Evolutionary conservation across 169 alveolate species (phyloP).

Genomic region (Pseudocohnilembus persalinus): DNA sequence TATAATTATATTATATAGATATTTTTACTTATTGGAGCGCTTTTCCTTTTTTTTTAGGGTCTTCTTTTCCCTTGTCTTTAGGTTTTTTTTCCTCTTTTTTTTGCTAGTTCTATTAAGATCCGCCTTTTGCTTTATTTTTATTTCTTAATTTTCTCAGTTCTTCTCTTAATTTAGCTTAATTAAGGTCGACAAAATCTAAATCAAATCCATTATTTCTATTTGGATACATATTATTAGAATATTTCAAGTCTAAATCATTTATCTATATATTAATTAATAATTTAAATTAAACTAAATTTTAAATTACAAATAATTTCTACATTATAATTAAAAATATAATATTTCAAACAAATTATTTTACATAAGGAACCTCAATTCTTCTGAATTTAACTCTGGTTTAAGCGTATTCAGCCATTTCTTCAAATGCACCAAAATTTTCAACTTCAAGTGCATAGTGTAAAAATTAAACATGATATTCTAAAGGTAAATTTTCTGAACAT

Average conservation of each 20-base stretch:
- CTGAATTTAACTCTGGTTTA: slow-evolving; percentile 72
- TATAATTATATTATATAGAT: no score
- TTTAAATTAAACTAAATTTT: no score
- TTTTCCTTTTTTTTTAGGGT: slow-evolving; percentile 57
- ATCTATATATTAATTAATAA: no score
- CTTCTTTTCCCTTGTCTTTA: slow-evolving; percentile 55
- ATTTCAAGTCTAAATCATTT: slow-evolving; percentile 73
- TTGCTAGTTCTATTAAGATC: slow-evolving; percentile 52
- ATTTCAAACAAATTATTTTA: no score
- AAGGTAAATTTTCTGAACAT: slow-evolving; percentile 70
- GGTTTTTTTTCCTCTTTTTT: slow-evolving; percentile 53
- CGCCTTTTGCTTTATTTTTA: slow-evolving; percentile 51
- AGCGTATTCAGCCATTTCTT: slow-evolving; percentile 67
- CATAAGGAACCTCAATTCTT: slow-evolving; percentile 82
- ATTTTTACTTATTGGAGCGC: slow-evolving; percentile 43
- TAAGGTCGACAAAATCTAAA: slow-evolving; percentile 74
- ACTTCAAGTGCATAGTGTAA: slow-evolving; percentile 74
- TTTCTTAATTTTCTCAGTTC: slow-evolving; percentile 76
- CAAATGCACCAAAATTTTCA: slow-evolving; percentile 63
- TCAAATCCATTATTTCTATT: slow-evolving; percentile 82
- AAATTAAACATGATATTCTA: slow-evolving; percentile 78
- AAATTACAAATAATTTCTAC: no score
- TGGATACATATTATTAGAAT: slow-evolving; percentile 71
- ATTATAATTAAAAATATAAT: no score
- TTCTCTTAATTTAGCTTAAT: slow-evolving; percentile 71